These are phyloP conservation scores for Wallacemonas sp. DNA, from an alignment of 208 protist genomes.

Conservation along the genomic window DNA sequence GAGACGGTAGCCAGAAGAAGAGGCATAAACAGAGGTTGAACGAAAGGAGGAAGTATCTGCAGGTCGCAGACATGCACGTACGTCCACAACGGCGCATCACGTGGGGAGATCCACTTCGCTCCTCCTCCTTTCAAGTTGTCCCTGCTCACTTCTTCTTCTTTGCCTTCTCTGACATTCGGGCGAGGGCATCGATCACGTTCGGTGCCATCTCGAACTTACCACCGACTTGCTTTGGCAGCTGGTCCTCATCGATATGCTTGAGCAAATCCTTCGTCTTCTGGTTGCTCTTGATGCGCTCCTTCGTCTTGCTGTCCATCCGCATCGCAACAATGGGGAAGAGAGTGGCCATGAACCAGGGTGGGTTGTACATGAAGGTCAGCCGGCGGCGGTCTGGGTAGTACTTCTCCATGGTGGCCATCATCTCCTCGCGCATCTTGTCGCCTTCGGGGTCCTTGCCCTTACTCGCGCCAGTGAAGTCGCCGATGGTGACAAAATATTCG, in stretches of 20 bases:
- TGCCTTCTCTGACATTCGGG: not conserved
- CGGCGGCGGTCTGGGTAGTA: slow-evolving; percentile 39
- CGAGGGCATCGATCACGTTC: slow-evolving; percentile 17
- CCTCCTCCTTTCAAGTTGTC: not conserved
- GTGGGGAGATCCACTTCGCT: no score
- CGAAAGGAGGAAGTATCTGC: no score
- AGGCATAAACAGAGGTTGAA: no score
- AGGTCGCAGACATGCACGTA: no score
- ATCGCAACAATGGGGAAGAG: slow-evolving; percentile 16
- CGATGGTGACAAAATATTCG: slow-evolving; percentile 32
- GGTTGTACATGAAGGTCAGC: slow-evolving; percentile 26
- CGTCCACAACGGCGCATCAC: no score
- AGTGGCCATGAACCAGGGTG: slow-evolving; percentile 35
- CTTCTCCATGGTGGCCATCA: slow-evolving; percentile 33
- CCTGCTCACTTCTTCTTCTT: not conserved
- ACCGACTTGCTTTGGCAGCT: slow-evolving; percentile 20
- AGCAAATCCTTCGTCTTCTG: slow-evolving; percentile 29
- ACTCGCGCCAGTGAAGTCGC: slow-evolving; percentile 34
- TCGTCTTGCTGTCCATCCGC: slow-evolving; percentile 32
- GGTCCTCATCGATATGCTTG: slow-evolving; percentile 23
- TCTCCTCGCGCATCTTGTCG: slow-evolving; percentile 23
- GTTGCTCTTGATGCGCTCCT: slow-evolving; percentile 20
- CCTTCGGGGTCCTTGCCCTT: slow-evolving; percentile 31
- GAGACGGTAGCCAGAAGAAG: no score
- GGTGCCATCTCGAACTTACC: slow-evolving; percentile 27